phyloP scores from a whole-genome alignment of 1,139 yeast genomes.

The Meyerozyma sp. region DNA sequence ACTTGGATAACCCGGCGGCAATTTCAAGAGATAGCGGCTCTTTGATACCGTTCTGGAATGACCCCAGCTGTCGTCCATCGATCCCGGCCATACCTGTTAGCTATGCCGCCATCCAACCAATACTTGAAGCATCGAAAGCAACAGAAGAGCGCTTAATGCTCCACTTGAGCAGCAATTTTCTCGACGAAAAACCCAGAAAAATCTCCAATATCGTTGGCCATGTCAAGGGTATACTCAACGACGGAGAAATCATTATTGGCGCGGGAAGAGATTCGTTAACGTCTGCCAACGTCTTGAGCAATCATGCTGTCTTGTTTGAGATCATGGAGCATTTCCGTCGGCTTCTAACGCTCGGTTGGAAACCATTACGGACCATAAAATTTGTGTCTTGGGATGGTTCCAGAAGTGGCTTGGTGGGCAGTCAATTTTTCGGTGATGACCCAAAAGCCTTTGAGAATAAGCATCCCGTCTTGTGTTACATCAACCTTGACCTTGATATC shows the following conservation, averaged over 20 bases:
- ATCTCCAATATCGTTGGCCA: conserved; percentile 32
- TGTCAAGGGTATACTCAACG: conserved; percentile 35
- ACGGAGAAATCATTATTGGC: conserved; percentile 40
- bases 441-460: conserved; percentile 15
- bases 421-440: conserved; percentile 21
- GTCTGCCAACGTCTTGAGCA: conserved; percentile 32
- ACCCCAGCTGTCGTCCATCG: conserved; percentile 7
- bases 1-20: conserved; percentile 10
- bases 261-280: conserved; percentile 39
- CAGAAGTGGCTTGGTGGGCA: conserved; percentile 29
- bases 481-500: conserved; percentile 38
- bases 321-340: conserved; percentile 34
- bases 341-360: conserved; percentile 36
- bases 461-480: conserved; percentile 29
- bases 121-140: conserved; percentile 19
- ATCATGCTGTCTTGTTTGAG: conserved; percentile 38
- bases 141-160: conserved; percentile 12
- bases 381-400: conserved; percentile 44
- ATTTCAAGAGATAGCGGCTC: conserved; percentile 19
- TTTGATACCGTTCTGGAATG: not conserved
- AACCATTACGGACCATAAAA: conserved; percentile 37
- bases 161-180: conserved; percentile 15
- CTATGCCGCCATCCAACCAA: conserved; percentile 23
- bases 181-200: conserved; percentile 9
- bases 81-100: conserved; percentile 37